Percentiles rank a stretch among this genome's conserved stretches.
Evolutionary conservation across 352 stramenopile species (phyloP).

Genomic region (Globisporangium sylvaticum): DNA sequence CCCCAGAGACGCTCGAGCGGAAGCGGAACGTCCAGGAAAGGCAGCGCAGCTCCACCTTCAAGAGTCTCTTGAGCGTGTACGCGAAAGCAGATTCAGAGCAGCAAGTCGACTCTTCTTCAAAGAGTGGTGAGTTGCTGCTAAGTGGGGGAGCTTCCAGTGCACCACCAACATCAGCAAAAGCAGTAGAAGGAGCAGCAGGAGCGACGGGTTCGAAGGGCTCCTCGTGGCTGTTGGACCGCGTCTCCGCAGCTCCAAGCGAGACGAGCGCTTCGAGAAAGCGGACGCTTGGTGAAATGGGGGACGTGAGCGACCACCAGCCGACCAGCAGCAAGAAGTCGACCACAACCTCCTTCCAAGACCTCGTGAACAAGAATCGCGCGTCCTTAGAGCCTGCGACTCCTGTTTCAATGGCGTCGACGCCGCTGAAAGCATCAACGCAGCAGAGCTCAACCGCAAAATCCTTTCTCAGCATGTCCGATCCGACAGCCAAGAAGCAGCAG

Average conservation of each 20-base stretch:
- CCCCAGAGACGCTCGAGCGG: constrained; percentile 14
- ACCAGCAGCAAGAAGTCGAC: background rate
- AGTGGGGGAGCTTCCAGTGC: too few relatives aligned
- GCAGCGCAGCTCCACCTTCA: constrained; percentile 21
- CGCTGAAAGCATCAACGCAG: constrained; percentile 3
- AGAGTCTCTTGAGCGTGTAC: constrained; percentile 14
- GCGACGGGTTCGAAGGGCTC: constrained; percentile 11
- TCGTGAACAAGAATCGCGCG: constrained; percentile 29
- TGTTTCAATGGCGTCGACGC: constrained; percentile 2
- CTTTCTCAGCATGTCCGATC: constrained; percentile 1
- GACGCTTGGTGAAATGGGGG: background rate
- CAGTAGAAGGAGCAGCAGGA: constrained; percentile 2
- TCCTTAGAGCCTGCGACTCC: constrained; percentile 1
- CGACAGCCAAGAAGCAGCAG: constrained; percentile 5
- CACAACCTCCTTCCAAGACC: constrained; percentile 33
- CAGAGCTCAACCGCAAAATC: constrained; percentile 7
- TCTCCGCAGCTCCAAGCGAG: constrained; percentile 7
- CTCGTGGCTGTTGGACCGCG: constrained; percentile 20
- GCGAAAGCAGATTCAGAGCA: background rate
- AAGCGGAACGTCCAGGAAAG: constrained; percentile 13
- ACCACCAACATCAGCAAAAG: background rate
- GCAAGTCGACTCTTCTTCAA: background rate
- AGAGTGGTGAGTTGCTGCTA: constrained; percentile 6
- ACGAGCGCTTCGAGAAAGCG: constrained; percentile 11
- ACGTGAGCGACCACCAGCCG: too few relatives aligned